Evolutionary conservation across 1,284 basidiomycete genomes (phyloP), one percentile per base, ranked within the genome.

Genomic region (Erythrobasidium hasegawianum): DNA sequence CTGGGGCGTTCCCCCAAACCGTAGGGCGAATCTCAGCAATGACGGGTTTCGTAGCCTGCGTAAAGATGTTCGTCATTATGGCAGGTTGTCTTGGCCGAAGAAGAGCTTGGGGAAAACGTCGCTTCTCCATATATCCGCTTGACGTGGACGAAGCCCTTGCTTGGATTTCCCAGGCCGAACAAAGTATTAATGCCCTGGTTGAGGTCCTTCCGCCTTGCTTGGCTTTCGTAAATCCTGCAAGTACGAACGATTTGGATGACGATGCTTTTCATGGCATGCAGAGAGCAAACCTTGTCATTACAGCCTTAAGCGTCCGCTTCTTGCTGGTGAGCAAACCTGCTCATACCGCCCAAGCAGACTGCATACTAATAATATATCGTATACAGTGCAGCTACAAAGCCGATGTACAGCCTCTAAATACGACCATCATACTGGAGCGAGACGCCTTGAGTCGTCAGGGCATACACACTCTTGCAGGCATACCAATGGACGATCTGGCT

Each of bases 1-100:
- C 70, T 22, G 76, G 77, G 0, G 73, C 77, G 24, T 62, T 74
- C 16, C 74, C 75, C 1, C 77, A 77, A 64, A 74, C 76, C 0
- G 33, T 61, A 0, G 75, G 18, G 1, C 53, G 50, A n/a, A 7
- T 64, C 13, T 64, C 60, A 3, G 41, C 53, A 22, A 64, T 64
- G 60, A 55, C 52, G 24, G 60, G 38, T 26, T 64, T 64, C 20
- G 54, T 64, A 10, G 60, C 26, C 3, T 40, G 29, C 22, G 54
- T 57, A 8, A 41, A 47, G 20, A 38, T 64, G 40, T 52, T 55
- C 33, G 24, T 45, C 5, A 43, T 53, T 5, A 61, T 49, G 4
- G 59, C 45, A 11, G 49, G 49, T 9, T 24, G 26, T 3, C 33
- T 61, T 1, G 47, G n/a, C 10, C 49, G 59, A 14, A 24, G 50